These are phyloP conservation scores for Candida caryicola DNA, from an alignment of 805 yeast species.

Conservation along the genomic window DNA sequence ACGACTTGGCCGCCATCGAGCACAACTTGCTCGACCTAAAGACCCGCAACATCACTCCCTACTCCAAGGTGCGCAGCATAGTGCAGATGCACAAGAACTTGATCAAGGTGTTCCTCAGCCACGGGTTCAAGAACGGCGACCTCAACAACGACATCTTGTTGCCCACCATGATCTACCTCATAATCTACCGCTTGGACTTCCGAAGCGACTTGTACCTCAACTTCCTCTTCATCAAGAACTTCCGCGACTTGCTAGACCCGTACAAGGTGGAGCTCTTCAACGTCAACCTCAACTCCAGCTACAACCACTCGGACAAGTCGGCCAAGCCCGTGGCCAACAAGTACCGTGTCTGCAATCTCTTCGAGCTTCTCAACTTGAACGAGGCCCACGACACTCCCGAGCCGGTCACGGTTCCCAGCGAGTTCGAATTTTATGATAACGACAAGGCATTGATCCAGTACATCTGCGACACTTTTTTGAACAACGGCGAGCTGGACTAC, in stretches of 20 bases:
- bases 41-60: slow-evolving; percentile 26
- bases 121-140: slow-evolving; percentile 20
- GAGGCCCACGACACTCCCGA: slow-evolving; percentile 10
- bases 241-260: slow-evolving; percentile 33
- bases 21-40: slow-evolving; percentile 17
- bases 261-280: slow-evolving; percentile 22
- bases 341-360: slow-evolving; percentile 20
- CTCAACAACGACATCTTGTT: slow-evolving; percentile 40
- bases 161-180: slow-evolving; percentile 37
- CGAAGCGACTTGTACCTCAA: slow-evolving; percentile 32
- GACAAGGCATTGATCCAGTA: slow-evolving; percentile 31
- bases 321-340: slow-evolving; percentile 12
- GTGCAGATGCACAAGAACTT: slow-evolving; percentile 33
- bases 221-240: slow-evolving; percentile 36
- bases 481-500: slow-evolving; percentile 37
- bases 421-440: slow-evolving; percentile 24
- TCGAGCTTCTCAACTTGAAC: slow-evolving; percentile 30
- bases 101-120: slow-evolving; percentile 14
- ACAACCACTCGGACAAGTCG: slow-evolving; percentile 16
- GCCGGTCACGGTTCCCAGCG: slow-evolving; percentile 3
- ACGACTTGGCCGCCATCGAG: slow-evolving; percentile 18
- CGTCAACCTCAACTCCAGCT: slow-evolving; percentile 18
- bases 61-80: slow-evolving; percentile 27
- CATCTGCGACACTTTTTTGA: slow-evolving; percentile 26
- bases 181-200: slow-evolving; percentile 26